Base-by-base conservation (phyloP, 306 rosid genomes). In the Canavalia ensiformis region DNA sequence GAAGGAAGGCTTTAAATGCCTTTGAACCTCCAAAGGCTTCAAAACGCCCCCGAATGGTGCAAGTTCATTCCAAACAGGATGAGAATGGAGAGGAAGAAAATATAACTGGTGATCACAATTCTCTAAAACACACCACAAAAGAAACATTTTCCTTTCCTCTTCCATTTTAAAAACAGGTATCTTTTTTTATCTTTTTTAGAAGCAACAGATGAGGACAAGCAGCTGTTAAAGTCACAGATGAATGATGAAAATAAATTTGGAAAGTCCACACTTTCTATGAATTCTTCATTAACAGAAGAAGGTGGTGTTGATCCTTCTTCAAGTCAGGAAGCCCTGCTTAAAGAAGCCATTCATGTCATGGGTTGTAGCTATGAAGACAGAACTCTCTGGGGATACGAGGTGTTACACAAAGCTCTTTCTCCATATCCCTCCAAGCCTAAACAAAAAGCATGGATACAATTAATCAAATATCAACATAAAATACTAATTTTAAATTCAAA, bases 311-410 rank as follows among this genome's bases (percentile, higher is more conserved):
- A 95, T 83, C 89, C 97, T 80, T 88, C 97, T 62, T 88, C 95
- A 0, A 85, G 90, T 84, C 99, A 92, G 34, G 97, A 91, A 37
- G 88, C 88, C 59, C 84, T 92, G 76, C 97, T 93, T 71, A 95
- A 95, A 86, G 99, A 93, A 85, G 99, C 99, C 78, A 89, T 95
- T 84, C 97, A 91, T 46, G 99, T 95, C 11, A 93, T 95, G 88
- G 86, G 95, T 79, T 84, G 95, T 55, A 91, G 89, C 63, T 95
- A 93, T 28, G 99, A 95, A 89, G 99, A 95, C 86, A 88, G 90
- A 86, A 95, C 99, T 7, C 94, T 87, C 0, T 93, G 99, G 99
- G 99, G 99, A 82, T 68, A 83, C 0, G 97, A 95, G 97, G 99
- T 95, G 87, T 82, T 63, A 52, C 60, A 7, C 3, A 79, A 45